A percentile compares a stretch with the other conserved stretches of the same genome.
Evolutionary conservation across 169 alveolate genomes (phyloP).

Genomic region (Plasmodium berghei): DNA sequence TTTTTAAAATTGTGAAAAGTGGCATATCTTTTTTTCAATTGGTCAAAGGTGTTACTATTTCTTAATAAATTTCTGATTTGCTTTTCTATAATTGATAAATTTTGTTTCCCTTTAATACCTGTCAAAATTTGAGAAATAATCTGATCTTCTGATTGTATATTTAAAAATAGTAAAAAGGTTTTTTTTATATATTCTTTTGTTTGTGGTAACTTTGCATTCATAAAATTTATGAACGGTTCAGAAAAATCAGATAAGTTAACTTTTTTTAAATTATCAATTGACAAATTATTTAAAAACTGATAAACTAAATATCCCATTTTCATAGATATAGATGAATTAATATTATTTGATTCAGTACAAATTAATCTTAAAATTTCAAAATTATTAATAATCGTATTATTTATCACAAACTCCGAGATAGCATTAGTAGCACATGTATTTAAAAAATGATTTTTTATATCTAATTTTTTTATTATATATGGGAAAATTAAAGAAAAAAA

Average conservation of each 20-base stretch:
- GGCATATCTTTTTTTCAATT: conserved; percentile 29
- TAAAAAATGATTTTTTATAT: conserved; percentile 46
- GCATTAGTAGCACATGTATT: conserved; percentile 50
- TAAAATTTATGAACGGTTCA: conserved; percentile 42
- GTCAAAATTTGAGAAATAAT: conserved; percentile 3
- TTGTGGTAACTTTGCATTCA: conserved; percentile 64
- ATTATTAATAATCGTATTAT: conserved; percentile 40
- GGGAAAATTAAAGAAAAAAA: conserved; percentile 43
- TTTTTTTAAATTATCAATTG: conserved; percentile 19
- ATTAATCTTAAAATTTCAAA: conserved; percentile 63
- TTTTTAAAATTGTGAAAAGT: conserved; percentile 63
- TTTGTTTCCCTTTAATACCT: conserved; percentile 24
- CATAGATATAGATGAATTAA: conserved; percentile 37
- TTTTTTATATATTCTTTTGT: conserved; percentile 53
- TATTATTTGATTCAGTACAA: conserved; percentile 42
- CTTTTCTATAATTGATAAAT: conserved; percentile 8
- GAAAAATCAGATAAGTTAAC: conserved; percentile 37
- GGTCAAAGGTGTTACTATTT: neutral
- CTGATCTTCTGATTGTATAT: conserved; percentile 19
- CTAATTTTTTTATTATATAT: conserved; percentile 29
- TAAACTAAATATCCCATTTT: conserved; percentile 57
- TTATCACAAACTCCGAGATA: conserved; percentile 26
- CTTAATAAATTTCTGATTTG: conserved; percentile 44
- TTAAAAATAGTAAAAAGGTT: conserved; percentile 15
- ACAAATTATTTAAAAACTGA: conserved; percentile 55